Percentiles rank a stretch among this genome's conserved stretches.
Conservation (phyloP, 371 early-diverging fungal genomes). For the Saksenaea oblongispora region DNA sequence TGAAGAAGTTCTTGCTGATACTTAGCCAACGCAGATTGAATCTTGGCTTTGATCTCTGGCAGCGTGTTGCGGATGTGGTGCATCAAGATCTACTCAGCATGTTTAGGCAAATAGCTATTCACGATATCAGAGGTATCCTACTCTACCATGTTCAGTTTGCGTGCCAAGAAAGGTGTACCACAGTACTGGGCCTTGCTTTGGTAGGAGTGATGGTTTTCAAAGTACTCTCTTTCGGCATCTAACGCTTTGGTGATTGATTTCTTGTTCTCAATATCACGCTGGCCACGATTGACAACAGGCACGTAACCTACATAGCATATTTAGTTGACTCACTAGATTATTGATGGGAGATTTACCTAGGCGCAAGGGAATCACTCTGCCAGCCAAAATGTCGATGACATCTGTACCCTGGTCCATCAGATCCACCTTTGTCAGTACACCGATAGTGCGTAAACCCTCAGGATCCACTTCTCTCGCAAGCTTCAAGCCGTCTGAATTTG, state of each 20-base stretch:
- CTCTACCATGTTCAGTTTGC: constrained; percentile 88
- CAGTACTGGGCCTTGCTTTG: constrained; percentile 95
- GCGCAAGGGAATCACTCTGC: constrained; percentile 92
- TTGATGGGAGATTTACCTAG: constrained; percentile 62
- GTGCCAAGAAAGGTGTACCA: constrained; percentile 97
- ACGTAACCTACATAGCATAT: constrained; percentile 71
- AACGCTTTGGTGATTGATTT: constrained; percentile 88
- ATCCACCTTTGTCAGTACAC: constrained; percentile 99
- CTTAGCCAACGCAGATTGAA: constrained; percentile 79
- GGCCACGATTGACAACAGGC: constrained; percentile 96
- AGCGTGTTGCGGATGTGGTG: constrained; percentile 95
- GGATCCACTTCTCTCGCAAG: constrained; percentile 98
- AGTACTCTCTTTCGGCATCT: constrained; percentile 89
- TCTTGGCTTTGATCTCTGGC: constrained; percentile 97
- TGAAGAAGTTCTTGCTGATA: constrained; percentile 83
- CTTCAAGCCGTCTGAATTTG: constrained; percentile 98
- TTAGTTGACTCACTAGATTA: background rate
- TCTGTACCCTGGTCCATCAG: constrained; percentile 99
- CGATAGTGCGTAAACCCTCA: constrained; percentile 97
- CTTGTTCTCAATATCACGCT: constrained; percentile 92
- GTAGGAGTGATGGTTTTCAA: constrained; percentile 94
- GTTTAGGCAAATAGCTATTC: background rate
- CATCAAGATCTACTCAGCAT: constrained; percentile 81
- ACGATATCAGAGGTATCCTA: background rate
- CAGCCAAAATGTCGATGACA: constrained; percentile 98